Evolutionary conservation across 1,284 basidiomycete species (phyloP).

Genomic region (Trichosporon sp.): DNA sequence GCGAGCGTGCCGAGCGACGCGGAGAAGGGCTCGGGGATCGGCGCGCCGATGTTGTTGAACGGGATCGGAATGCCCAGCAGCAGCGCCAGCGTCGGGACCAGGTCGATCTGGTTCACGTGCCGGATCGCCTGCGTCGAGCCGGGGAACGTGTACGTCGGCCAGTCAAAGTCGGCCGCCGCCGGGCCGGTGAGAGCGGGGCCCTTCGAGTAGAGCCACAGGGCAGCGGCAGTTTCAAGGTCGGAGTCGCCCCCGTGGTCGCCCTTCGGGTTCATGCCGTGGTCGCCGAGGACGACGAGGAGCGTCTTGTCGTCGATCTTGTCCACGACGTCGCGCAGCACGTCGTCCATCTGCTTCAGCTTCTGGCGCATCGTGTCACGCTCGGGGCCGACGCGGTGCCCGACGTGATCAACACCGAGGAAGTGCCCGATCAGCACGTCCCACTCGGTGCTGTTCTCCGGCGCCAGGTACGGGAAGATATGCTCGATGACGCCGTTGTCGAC

Average conservation of each 20-base stretch:
- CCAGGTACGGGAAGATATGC: constrained; percentile 76
- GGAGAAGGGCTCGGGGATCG: constrained; percentile 84
- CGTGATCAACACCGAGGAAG: constrained; percentile 96
- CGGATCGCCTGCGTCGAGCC: constrained; percentile 59
- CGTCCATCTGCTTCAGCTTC: constrained; percentile 83
- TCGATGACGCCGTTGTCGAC: constrained; percentile 85
- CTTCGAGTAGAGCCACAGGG: constrained; percentile 85
- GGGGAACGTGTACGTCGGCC: constrained; percentile 60
- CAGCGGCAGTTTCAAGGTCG: constrained; percentile 76
- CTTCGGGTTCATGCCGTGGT: constrained; percentile 93
- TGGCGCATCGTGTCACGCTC: constrained; percentile 77
- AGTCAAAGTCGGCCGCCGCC: constrained; percentile 35
- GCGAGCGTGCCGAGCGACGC: constrained; percentile 51
- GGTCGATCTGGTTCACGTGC: constrained; percentile 85
- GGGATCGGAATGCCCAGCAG: constrained; percentile 90
- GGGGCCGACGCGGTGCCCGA: constrained; percentile 89
- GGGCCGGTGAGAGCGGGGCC: constrained; percentile 41
- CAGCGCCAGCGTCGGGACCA: constrained; percentile 85
- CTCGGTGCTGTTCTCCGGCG: constrained; percentile 46
- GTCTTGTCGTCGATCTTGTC: constrained; percentile 68
- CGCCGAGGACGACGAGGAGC: constrained; percentile 84
- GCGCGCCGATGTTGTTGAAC: constrained; percentile 85
- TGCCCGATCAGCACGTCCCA: constrained; percentile 90
- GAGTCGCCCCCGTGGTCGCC: constrained; percentile 97
- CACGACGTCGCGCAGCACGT: constrained; percentile 69